phyloP scores from a whole-genome alignment of 306 rosid genomes.

The Lathyrus tuberosus region DNA sequence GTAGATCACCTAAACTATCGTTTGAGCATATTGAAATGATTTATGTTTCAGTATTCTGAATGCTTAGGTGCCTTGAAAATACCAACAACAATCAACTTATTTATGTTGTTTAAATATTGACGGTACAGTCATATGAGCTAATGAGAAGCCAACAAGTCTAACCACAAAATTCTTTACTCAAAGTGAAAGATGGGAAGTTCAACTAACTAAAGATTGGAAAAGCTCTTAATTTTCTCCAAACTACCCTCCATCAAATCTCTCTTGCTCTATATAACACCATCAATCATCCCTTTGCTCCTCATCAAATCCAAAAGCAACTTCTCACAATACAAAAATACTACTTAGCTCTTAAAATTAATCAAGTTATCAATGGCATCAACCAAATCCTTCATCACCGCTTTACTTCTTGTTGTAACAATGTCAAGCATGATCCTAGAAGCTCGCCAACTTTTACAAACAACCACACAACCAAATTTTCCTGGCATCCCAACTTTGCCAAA shows the following conservation, averaged over 20 bases:
- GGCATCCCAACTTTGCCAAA: neutral
- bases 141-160: too few relatives aligned
- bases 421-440: conserved; percentile 40
- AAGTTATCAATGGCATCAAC: conserved; percentile 33
- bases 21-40: too few relatives aligned
- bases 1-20: too few relatives aligned
- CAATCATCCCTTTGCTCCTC: conserved; percentile 1
- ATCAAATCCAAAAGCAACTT: conserved; percentile 13
- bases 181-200: too few relatives aligned
- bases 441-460: conserved; percentile 43
- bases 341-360: neutral
- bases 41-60: too few relatives aligned
- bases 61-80: too few relatives aligned
- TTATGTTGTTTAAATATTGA: too few relatives aligned
- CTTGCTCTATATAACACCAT: conserved; percentile 29
- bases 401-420: conserved; percentile 32
- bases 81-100: too few relatives aligned
- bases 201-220: neutral
- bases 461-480: conserved; percentile 25
- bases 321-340: neutral
- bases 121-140: too few relatives aligned
- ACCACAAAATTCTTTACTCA: too few relatives aligned
- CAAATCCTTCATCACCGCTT: conserved; percentile 23
- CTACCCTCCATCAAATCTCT: neutral
- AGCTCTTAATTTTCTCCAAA: neutral